Evolutionary conservation across 192 early-diverging fungal genomes (phyloP).

Genomic region (Thoreauomyces humboldtii): DNA sequence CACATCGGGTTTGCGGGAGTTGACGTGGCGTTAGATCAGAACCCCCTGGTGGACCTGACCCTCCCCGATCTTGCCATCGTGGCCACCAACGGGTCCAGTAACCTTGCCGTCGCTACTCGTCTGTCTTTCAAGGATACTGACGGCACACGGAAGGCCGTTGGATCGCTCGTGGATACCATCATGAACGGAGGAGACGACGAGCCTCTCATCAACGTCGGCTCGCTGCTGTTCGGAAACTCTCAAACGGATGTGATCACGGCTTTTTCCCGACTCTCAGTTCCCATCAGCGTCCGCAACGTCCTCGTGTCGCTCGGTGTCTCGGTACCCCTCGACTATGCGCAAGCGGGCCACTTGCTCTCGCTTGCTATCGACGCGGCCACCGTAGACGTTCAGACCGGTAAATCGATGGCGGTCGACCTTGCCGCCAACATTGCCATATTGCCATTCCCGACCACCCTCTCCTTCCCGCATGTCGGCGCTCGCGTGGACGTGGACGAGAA

Average conservation of each 20-base stretch:
- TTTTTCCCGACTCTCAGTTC: background rate
- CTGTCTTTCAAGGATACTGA: constrained; percentile 2
- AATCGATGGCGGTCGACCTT: background rate
- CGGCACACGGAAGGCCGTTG: background rate
- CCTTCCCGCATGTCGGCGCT: background rate
- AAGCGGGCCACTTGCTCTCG: background rate
- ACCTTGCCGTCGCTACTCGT: background rate
- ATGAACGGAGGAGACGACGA: background rate
- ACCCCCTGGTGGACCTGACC: constrained; percentile 5
- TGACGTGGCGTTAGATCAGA: constrained; percentile 8
- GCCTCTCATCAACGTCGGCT: background rate
- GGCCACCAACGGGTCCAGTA: background rate
- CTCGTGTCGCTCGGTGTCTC: background rate
- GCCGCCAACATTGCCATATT: constrained; percentile 3
- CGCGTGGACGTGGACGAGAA: background rate
- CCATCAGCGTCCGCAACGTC: background rate
- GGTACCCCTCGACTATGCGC: background rate
- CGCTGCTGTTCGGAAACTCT: background rate
- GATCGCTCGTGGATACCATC: background rate
- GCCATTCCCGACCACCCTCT: constrained; percentile 7
- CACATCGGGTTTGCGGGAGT: constrained; percentile 18
- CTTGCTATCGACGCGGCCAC: background rate
- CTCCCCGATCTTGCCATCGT: background rate
- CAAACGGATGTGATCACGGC: background rate
- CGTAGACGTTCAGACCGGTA: background rate